Conservation (phyloP, 2,329 filamentous ascomycete genomes). For the Arachnomyces sp. region DNA sequence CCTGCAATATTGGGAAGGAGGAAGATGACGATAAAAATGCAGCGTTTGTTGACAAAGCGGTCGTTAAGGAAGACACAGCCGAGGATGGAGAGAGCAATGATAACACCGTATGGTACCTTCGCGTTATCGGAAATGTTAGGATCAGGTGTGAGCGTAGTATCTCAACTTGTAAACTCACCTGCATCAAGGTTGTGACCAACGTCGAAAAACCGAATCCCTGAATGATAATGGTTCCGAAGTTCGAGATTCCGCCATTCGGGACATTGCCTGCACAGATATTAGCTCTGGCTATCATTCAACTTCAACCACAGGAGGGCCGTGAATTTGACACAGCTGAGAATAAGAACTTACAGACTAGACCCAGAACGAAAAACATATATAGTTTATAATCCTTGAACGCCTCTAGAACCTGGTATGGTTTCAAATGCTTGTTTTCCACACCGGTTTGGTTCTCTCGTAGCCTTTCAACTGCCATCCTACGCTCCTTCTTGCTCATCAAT, state of each 20-base stretch:
- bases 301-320: constrained; percentile 11
- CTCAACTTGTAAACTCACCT: constrained; percentile 23
- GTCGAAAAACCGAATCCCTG: constrained; percentile 50
- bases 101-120: constrained; percentile 43
- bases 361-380: constrained; percentile 50
- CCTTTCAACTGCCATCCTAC: constrained; percentile 49
- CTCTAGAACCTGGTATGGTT: constrained; percentile 49
- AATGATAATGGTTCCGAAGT: constrained; percentile 54
- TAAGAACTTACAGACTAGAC: constrained; percentile 38
- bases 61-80: constrained; percentile 43
- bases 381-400: constrained; percentile 53
- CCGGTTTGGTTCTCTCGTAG: constrained; percentile 53
- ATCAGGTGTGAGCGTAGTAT: not conserved
- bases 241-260: constrained; percentile 51
- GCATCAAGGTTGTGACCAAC: constrained; percentile 48
- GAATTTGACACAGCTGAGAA: not conserved
- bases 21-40: constrained; percentile 49
- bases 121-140: not conserved
- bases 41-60: constrained; percentile 41
- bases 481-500: constrained; percentile 45
- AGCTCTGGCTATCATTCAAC: too few species aligned
- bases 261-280: too few species aligned
- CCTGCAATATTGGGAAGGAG: constrained; percentile 54
- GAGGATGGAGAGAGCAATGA: constrained; percentile 46
- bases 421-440: constrained; percentile 50